phyloP scores from a whole-genome alignment of 2,329 filamentous ascomycete genomes.

The Xylariaceae sp. region DNA sequence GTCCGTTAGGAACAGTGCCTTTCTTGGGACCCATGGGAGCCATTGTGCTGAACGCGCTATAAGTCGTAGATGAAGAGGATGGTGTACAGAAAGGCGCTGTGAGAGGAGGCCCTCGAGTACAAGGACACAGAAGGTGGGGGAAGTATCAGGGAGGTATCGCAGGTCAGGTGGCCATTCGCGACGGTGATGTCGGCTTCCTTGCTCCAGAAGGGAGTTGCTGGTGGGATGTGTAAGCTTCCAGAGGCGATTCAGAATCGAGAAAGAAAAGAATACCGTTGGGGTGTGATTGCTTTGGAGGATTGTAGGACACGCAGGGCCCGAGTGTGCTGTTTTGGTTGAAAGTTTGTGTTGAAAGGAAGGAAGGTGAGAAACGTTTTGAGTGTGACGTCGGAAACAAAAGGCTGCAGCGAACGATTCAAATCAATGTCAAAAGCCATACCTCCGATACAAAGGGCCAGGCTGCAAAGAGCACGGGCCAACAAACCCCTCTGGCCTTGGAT shows the following conservation, averaged over 20 bases:
- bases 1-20: conserved; percentile 25
- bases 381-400: no score
- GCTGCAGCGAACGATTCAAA: no score
- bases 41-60: conserved; percentile 26
- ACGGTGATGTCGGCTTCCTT: conserved; percentile 5
- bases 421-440: no score
- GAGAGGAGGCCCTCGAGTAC: conserved; percentile 6
- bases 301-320: not conserved
- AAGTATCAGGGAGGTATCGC: conserved; percentile 1
- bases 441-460: no score
- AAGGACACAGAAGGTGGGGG: not conserved
- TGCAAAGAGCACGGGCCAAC: no score
- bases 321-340: conserved; percentile 11
- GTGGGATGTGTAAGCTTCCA: not conserved
- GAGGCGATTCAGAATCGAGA: conserved; percentile 8
- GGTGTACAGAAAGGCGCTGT: not conserved
- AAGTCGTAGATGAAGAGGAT: not conserved
- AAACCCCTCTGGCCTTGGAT: no score
- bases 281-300: not conserved
- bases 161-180: conserved; percentile 23
- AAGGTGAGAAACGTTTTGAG: conserved; percentile 9
- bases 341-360: conserved; percentile 10
- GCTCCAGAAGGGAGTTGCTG: conserved; percentile 7
- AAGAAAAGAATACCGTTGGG: conserved; percentile 9
- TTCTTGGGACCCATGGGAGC: conserved; percentile 33